phyloP scores from a whole-genome alignment of 306 rosid genomes.

The Aeschynomene evenia region DNA sequence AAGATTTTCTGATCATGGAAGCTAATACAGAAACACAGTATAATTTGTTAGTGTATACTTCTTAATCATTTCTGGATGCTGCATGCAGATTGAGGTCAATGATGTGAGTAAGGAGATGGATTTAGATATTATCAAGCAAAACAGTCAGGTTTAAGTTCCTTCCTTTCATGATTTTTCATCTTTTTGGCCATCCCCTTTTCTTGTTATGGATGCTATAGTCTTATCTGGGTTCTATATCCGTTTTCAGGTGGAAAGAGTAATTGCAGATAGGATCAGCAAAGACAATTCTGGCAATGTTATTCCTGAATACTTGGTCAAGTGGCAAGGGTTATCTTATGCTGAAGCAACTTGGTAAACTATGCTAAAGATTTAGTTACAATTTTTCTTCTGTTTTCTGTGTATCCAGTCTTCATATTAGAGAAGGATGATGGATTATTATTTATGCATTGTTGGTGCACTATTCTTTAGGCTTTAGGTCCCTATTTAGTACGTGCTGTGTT shows the following conservation, averaged over 20 bases:
- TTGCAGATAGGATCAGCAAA: conserved; percentile 81
- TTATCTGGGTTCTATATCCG: conserved; percentile 26
- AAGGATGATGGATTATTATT: conserved; percentile 17
- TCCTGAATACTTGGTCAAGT: conserved; percentile 93
- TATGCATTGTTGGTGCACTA: background rate
- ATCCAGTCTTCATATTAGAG: conserved; percentile 2
- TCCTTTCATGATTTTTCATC: conserved; percentile 8
- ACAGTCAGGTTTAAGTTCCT: conserved; percentile 78
- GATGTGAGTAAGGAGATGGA: conserved; percentile 99
- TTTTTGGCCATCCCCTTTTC: conserved; percentile 1
- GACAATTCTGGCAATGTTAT: conserved; percentile 72
- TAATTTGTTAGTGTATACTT: conserved; percentile 6
- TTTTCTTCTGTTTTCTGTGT: background rate
- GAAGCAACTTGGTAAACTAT: conserved; percentile 88
- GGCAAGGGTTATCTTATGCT: conserved; percentile 99
- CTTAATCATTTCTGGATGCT: conserved; percentile 27
- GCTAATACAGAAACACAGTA: background rate
- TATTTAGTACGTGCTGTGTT: background rate
- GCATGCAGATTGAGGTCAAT: conserved; percentile 83
- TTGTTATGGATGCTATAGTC: background rate
- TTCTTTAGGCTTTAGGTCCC: conserved; percentile 17
- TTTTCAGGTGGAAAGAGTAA: conserved; percentile 86
- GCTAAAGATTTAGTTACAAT: conserved; percentile 25
- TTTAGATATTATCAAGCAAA: conserved; percentile 96
- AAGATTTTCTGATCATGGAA: background rate